These are phyloP conservation scores for Arxiozyma heterogenica DNA, from an alignment of 1,139 yeast species.

Conservation along the genomic window DNA sequence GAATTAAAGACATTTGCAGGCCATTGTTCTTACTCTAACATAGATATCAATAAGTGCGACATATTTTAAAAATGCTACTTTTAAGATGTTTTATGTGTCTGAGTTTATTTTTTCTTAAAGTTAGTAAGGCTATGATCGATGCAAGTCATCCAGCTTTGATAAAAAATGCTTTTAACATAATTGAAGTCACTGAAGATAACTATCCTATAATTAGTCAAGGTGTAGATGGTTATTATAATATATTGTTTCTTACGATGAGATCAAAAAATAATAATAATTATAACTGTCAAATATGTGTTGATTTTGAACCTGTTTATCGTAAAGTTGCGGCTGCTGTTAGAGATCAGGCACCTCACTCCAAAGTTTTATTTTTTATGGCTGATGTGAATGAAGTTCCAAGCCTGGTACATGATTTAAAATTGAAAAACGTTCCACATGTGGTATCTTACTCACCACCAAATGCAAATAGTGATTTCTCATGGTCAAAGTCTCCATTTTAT, in stretches of 20 bases:
- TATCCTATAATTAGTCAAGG: slow-evolving; percentile 29
- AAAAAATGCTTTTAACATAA: slow-evolving; percentile 21
- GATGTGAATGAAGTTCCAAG: slow-evolving; percentile 42
- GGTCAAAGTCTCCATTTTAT: slow-evolving; percentile 29
- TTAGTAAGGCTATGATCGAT: neutral
- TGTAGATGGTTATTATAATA: slow-evolving; percentile 36
- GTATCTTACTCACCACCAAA: slow-evolving; percentile 53
- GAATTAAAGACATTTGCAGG: neutral
- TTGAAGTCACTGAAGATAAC: slow-evolving; percentile 29
- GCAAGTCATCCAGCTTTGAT: slow-evolving; percentile 7
- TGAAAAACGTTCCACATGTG: slow-evolving; percentile 50
- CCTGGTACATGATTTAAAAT: slow-evolving; percentile 35
- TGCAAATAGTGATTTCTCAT: slow-evolving; percentile 17
- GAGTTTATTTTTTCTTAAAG: neutral
- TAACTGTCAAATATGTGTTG: slow-evolving; percentile 36
- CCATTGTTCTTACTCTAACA: neutral
- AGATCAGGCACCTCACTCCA: slow-evolving; percentile 35
- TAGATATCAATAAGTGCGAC: neutral
- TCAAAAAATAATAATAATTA: slow-evolving; percentile 25
- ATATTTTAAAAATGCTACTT: neutral
- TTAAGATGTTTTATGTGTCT: neutral
- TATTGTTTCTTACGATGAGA: slow-evolving; percentile 40
- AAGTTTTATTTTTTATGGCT: slow-evolving; percentile 40
- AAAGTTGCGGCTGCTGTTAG: slow-evolving; percentile 39
- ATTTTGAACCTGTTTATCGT: slow-evolving; percentile 35